Evolutionary conservation across 768 basidiomycete species (phyloP).

Genomic region (Saitozyma sp.): DNA sequence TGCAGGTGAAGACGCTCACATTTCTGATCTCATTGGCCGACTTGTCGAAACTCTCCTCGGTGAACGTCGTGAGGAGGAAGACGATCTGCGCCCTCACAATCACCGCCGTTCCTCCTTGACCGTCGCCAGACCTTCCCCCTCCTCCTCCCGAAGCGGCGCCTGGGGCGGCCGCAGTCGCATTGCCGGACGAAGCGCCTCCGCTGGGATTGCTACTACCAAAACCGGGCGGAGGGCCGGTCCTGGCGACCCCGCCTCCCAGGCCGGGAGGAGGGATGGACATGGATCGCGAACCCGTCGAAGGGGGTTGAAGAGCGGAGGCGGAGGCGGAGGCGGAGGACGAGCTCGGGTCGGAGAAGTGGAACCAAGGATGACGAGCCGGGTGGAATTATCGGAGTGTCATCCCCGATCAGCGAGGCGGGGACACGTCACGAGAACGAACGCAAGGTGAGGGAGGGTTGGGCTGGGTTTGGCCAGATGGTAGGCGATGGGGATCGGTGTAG

Average conservation of each 20-base stretch:
- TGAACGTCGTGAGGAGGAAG: conserved; percentile 91
- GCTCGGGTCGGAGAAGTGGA: background rate
- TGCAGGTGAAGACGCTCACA: conserved; percentile 59
- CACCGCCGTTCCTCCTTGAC: conserved; percentile 25
- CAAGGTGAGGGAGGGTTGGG: too few relatives aligned
- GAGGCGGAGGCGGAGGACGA: too few relatives aligned
- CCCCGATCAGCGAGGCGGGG: too few relatives aligned
- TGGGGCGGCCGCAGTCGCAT: too few relatives aligned
- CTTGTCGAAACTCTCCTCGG: conserved; percentile 94
- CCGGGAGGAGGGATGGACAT: conserved; percentile 49
- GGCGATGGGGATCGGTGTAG: too few relatives aligned
- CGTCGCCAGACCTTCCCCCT: conserved; percentile 17
- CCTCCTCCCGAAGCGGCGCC: background rate
- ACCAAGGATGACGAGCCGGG: background rate
- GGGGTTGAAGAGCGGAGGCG: background rate
- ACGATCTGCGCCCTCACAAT: conserved; percentile 77
- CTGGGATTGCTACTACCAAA: conserved; percentile 27
- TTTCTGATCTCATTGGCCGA: conserved; percentile 93
- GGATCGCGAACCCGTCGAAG: conserved; percentile 3
- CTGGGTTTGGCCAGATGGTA: too few relatives aligned
- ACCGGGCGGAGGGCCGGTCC: conserved; percentile 44
- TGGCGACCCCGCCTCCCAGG: conserved; percentile 42
- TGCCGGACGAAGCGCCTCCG: background rate
- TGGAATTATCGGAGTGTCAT: too few relatives aligned
- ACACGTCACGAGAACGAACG: too few relatives aligned